A percentile compares a stretch with the other conserved stretches of the same genome.
These are phyloP conservation scores for Penicillium occitanis DNA, from an alignment of 2,329 filamentous ascomycete species.

Conservation along the genomic window DNA sequence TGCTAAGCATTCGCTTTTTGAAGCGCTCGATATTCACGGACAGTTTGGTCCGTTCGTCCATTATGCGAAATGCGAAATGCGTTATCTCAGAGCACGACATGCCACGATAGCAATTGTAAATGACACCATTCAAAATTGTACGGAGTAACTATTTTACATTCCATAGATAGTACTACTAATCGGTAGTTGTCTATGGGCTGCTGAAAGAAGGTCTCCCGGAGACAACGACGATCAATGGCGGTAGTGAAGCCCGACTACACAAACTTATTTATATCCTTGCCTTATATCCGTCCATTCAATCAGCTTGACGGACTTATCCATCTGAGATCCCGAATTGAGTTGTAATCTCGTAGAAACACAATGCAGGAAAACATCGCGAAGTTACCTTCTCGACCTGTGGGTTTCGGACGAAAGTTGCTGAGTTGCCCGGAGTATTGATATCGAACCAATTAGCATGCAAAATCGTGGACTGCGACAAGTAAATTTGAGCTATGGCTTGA, in stretches of 20 bases:
- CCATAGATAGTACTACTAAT: neutral
- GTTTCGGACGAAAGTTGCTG: neutral
- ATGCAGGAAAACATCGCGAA: neutral
- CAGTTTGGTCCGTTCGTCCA: conserved; percentile 7
- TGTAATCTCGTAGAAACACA: neutral
- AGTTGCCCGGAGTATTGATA: neutral
- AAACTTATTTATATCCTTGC: neutral
- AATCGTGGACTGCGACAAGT: neutral
- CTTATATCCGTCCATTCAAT: neutral
- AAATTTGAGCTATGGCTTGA: neutral
- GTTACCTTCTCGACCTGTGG: neutral
- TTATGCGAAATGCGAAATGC: neutral
- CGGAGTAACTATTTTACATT: neutral
- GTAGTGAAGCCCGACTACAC: neutral
- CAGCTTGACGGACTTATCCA: neutral
- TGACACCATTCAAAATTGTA: neutral
- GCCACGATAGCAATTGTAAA: neutral
- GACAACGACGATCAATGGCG: neutral
- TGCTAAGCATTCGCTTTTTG: neutral
- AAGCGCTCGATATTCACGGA: neutral
- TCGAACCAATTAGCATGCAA: neutral
- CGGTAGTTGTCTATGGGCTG: neutral
- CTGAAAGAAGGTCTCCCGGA: neutral
- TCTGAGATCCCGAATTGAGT: neutral
- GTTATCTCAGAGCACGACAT: too few relatives aligned